Base-by-base conservation (phyloP, 2,329 filamentous ascomycete genomes). In the Pseudopithomyces maydicus region DNA sequence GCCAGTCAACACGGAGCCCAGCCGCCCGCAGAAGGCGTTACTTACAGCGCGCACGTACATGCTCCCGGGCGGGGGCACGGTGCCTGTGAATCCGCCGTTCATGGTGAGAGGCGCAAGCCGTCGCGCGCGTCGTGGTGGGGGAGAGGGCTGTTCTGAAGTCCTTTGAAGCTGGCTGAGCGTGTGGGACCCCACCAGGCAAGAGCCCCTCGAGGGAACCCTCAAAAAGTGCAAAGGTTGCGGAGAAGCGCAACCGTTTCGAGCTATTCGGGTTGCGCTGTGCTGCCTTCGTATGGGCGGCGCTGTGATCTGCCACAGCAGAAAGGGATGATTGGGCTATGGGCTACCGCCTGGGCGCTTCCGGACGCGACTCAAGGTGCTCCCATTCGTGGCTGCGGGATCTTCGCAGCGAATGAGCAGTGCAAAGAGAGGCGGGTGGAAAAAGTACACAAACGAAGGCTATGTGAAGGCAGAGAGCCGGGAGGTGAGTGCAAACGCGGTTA, bases 41-140 rank as follows among this genome's bases (percentile, higher is more conserved):
- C 48, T 45, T 72, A 92, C 38, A 82, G 95, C 95, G 72, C 92
- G 90, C 71, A 99, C 95, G 74, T 95, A 98, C 82, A 97, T 89
- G 73, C 78, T 78, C 53, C 79, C 79, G 46, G 82, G 79, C 26
- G 84, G 80, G 46, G 81, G 81, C 22, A 78, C 71, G 55, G 76
- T 80, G 55, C 80, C 22, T 23, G 20, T 26, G 41, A 23, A 23
- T 17, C 19, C 19, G 41, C 41, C 41, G 22, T 43, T 43, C 41
- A 43, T 43, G 20, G 19, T 43, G 41, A 26, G 41, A 43, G 41
- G 41, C 41, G 41, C 41, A 19, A 41, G 42, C 44, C 60, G 54
- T 58, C 61, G 61, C 57, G 59, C 50, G 38, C 38, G 15, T 15
- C 55, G 58, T 62, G 55, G 55, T 59, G 56, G 58, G 48, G 38